Evolutionary conservation across 345 rosid genomes (phyloP).

Genomic region (Populus pruinosa): DNA sequence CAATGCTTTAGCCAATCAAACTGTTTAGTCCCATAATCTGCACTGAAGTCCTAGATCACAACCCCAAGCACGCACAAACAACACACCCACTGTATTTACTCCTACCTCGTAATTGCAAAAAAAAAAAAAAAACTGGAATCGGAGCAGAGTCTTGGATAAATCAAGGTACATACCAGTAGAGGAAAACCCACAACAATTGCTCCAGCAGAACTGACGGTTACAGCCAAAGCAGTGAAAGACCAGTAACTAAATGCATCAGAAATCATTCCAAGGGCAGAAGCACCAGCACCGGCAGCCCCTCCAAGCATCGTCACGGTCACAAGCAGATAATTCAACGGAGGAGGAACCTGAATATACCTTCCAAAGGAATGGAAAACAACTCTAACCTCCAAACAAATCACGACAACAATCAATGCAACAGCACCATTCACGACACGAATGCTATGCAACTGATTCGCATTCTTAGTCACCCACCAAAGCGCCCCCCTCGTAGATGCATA

Average conservation of each 20-base stretch:
- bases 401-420: conserved; percentile 74
- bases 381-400: conserved; percentile 87
- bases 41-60: no score
- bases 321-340: conserved; percentile 80
- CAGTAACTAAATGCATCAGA: conserved; percentile 74
- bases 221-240: conserved; percentile 76
- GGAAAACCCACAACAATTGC: conserved; percentile 96
- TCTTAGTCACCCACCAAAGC: conserved; percentile 89
- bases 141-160: not conserved
- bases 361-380: conserved; percentile 95
- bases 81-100: not conserved
- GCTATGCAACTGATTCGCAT: conserved; percentile 61
- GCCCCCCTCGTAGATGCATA: conserved; percentile 94
- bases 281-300: conserved; percentile 86
- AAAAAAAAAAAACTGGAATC: not conserved
- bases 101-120: not conserved
- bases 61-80: not conserved
- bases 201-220: conserved; percentile 82
- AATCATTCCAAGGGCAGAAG: conserved; percentile 80
- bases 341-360: conserved; percentile 90
- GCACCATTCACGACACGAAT: conserved; percentile 88
- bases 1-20: no score
- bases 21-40: no score
- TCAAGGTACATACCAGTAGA: conserved; percentile 52
- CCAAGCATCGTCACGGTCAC: conserved; percentile 91